These are phyloP conservation scores for Clonostachys byssicola DNA, from an alignment of 2,329 filamentous ascomycete species.

Conservation along the genomic window DNA sequence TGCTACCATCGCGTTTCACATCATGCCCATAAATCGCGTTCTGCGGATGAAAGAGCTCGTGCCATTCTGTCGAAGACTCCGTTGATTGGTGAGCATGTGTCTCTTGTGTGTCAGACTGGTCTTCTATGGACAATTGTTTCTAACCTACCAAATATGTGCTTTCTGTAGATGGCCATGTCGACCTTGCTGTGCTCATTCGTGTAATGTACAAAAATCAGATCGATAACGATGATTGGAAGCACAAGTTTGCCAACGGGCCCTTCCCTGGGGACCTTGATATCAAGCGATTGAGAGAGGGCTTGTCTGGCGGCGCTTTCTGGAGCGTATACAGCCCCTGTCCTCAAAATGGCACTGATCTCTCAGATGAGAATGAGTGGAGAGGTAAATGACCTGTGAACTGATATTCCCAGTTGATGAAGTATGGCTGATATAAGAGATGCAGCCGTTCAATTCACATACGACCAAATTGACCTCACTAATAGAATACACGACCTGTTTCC, in stretches of 20 bases:
- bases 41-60: slow-evolving; percentile 39
- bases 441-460: slow-evolving; percentile 64
- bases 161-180: slow-evolving; percentile 77
- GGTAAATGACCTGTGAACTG: not conserved
- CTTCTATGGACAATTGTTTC: not conserved
- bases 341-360: slow-evolving; percentile 66
- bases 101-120: not conserved
- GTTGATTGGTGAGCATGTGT: slow-evolving; percentile 36
- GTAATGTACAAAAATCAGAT: slow-evolving; percentile 70
- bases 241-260: slow-evolving; percentile 67
- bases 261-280: slow-evolving; percentile 73
- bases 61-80: slow-evolving; percentile 39
- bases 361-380: slow-evolving; percentile 48
- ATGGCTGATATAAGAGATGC: not conserved
- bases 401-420: not conserved
- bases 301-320: slow-evolving; percentile 88
- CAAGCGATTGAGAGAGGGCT: slow-evolving; percentile 65
- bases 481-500: slow-evolving; percentile 63
- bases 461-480: slow-evolving; percentile 71
- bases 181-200: slow-evolving; percentile 74
- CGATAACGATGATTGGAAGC: slow-evolving; percentile 67
- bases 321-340: slow-evolving; percentile 81
- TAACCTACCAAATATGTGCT: not conserved
- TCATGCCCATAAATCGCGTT: slow-evolving; percentile 12
- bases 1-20: slow-evolving; percentile 14